Base-by-base conservation (phyloP, 139 green algal species). In the Coelastrella sp. region DNA sequence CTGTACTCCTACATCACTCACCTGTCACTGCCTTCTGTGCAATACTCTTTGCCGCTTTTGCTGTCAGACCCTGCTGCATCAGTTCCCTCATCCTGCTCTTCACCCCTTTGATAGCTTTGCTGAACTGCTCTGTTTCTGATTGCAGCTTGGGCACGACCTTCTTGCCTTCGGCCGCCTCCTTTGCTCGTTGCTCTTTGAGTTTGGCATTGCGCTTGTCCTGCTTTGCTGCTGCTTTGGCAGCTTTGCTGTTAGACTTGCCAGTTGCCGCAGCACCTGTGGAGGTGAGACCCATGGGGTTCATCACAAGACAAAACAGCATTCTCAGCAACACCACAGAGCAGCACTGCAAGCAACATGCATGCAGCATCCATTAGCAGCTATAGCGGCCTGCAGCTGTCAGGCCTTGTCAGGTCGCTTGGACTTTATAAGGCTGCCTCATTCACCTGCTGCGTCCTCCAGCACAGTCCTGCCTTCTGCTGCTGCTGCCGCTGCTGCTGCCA, bases 51-150 rank as follows among this genome's bases (percentile, higher is more conserved):
- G 96, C 96, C 87, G 93, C 93, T 63, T 76, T 84, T 0, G 92
- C 87, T 0, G 91, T 81, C 60, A 98, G 80, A 14, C 96, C 96
- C 85, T 96, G 89, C 90, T 95, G 66, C 85, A 97, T 84, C 84
- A 95, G 81, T 84, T 96, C 91, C 20, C 92, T 80, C 1, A 93
- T 90, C 85, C 96, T 96, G 60, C 89, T 92, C 92, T 98, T 98
- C 60, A 93, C 88, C 35, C 92, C 92, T n/a, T 90, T 90, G 56
- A 96, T 92, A 27, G 59, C 35, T 24, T 91, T 90, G 20, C n/a
- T 85, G 56, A 89, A 56, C 0, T 24, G 90, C 81, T 92, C 92
- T 1, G 95, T 95, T 90, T 95, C 93, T 75, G 87, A 87, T 72
- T 91, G 91, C 66, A 88, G 68, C 20, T 22, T 68, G 7, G 84